A percentile compares a stretch with the other conserved stretches of the same genome.
phyloP scores from a whole-genome alignment of 805 yeast genomes.

The Ogataea sp. region DNA sequence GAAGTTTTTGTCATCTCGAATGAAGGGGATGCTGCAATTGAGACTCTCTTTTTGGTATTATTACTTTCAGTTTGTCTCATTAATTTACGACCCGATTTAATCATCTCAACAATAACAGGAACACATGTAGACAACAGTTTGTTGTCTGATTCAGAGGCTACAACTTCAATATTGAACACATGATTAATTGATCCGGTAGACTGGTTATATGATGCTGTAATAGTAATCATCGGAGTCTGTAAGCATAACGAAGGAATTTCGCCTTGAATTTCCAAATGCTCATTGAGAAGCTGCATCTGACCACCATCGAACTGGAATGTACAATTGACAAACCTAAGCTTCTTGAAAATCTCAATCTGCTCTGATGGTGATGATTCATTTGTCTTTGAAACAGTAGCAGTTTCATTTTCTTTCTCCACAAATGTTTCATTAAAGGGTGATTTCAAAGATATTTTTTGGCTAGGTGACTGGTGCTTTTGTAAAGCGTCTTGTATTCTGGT shows the following conservation, averaged over 20 bases:
- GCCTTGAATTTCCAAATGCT: slow-evolving; percentile 32
- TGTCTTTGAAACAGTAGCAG: too few species aligned
- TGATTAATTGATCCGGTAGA: slow-evolving; percentile 30
- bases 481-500: slow-evolving; percentile 20
- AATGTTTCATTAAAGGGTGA: slow-evolving; percentile 14
- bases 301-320: slow-evolving; percentile 64
- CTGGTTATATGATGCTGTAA: slow-evolving; percentile 47
- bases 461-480: not conserved
- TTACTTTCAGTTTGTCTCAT: slow-evolving; percentile 23
- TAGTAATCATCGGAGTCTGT: slow-evolving; percentile 67
- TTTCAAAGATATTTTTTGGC: not conserved
- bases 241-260: slow-evolving; percentile 46
- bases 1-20: too few species aligned
- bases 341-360: slow-evolving; percentile 2
- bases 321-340: slow-evolving; percentile 35
- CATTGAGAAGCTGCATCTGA: slow-evolving; percentile 38
- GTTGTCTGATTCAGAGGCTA: slow-evolving; percentile 66
- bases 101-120: slow-evolving; percentile 62
- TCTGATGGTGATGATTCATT: too few species aligned
- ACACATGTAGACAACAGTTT: slow-evolving; percentile 65
- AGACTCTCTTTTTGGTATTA: slow-evolving; percentile 5
- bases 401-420: slow-evolving; percentile 17
- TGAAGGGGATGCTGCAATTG: not conserved
- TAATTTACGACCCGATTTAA: slow-evolving; percentile 39
- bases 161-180: slow-evolving; percentile 40